A percentile compares a stretch with the other conserved stretches of the same genome.
Conservation (phyloP, 106 monocot species). For the Cymbidium sinense region DNA sequence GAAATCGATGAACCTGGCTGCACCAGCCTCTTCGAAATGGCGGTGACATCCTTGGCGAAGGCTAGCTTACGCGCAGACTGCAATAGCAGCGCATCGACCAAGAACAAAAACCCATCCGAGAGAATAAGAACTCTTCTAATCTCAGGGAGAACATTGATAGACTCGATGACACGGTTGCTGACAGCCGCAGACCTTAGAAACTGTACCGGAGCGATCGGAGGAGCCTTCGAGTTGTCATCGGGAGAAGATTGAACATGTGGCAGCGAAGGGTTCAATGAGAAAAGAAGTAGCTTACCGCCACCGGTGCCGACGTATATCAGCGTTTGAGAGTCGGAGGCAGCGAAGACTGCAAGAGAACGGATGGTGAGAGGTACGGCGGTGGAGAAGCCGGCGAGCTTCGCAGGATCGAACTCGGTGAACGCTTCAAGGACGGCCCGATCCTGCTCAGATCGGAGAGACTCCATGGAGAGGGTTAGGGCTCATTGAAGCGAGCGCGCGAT, state of each 20-base stretch:
- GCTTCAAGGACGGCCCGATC: slow-evolving; percentile 50
- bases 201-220: not conserved
- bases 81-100: slow-evolving; percentile 41
- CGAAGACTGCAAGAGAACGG: slow-evolving; percentile 41
- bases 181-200: slow-evolving; percentile 42
- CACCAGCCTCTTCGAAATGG: slow-evolving; percentile 40
- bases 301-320: slow-evolving; percentile 59
- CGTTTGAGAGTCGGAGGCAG: slow-evolving; percentile 25
- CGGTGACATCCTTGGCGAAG: slow-evolving; percentile 40
- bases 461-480: slow-evolving; percentile 13
- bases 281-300: slow-evolving; percentile 58
- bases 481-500: not conserved
- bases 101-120: slow-evolving; percentile 52
- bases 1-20: slow-evolving; percentile 17
- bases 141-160: slow-evolving; percentile 47
- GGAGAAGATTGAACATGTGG: not conserved
- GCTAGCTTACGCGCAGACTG: slow-evolving; percentile 42
- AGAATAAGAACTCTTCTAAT: slow-evolving; percentile 47
- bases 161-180: slow-evolving; percentile 37
- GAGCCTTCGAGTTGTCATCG: not conserved
- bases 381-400: slow-evolving; percentile 33
- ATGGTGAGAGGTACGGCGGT: slow-evolving; percentile 44
- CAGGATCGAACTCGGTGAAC: slow-evolving; percentile 49
- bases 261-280: slow-evolving; percentile 25
- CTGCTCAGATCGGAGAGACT: slow-evolving; percentile 13